Percentiles rank a stretch among this genome's conserved stretches.
Evolutionary conservation across 176 grass and related monocot species (phyloP).

Genomic region (Bromus sterilis): DNA sequence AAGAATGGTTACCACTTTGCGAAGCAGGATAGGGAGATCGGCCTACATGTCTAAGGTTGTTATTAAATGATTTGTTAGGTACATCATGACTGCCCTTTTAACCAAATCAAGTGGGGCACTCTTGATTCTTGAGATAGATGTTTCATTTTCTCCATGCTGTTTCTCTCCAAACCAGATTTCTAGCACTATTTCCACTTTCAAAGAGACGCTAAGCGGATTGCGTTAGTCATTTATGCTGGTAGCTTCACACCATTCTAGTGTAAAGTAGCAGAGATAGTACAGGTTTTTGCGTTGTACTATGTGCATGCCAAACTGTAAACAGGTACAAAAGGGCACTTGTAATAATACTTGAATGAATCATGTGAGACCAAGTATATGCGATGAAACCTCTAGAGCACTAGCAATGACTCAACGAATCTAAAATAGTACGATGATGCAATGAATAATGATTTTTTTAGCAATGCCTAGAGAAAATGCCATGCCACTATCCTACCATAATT

Average conservation of each 20-base stretch:
- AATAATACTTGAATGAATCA: neutral
- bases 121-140: too few species aligned
- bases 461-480: neutral
- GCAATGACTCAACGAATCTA: neutral
- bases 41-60: conserved; percentile 19
- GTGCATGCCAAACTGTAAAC: neutral
- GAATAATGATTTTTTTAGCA: neutral
- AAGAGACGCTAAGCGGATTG: neutral
- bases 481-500: conserved; percentile 1
- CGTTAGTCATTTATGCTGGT: neutral
- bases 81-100: conserved; percentile 25
- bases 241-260: neutral
- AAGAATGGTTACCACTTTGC: conserved; percentile 17
- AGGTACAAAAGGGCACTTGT: neutral
- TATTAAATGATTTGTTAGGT: conserved; percentile 5
- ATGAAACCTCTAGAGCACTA: neutral
- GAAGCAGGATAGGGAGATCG: conserved; percentile 18
- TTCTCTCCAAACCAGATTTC: too few species aligned
- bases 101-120: conserved; percentile 39
- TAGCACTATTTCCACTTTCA: conserved; percentile 19
- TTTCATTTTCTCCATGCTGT: neutral
- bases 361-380: neutral
- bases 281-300: neutral
- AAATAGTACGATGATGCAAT: neutral
- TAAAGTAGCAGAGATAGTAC: neutral